phyloP scores from a whole-genome alignment of 169 alveolate species.

The Plasmodium coatneyi region DNA sequence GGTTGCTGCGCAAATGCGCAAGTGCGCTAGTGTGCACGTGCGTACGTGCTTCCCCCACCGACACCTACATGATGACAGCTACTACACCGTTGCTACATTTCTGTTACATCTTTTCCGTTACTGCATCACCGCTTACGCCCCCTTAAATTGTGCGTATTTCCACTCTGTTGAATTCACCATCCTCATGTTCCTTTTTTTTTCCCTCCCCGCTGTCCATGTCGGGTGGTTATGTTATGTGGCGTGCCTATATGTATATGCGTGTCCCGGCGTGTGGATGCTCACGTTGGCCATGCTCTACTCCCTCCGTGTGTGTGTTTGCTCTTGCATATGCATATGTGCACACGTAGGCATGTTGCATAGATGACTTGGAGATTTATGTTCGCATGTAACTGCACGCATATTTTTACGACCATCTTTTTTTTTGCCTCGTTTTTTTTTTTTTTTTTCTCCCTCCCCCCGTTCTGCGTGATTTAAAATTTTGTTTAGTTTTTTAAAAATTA shows the following conservation, averaged over 20 bases:
- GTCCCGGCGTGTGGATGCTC: not conserved
- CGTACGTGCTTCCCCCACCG: too few species aligned
- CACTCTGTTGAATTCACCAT: not conserved
- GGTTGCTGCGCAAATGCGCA: not conserved
- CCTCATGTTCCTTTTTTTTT: not conserved
- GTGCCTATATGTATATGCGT: not conserved
- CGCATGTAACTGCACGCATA: not conserved
- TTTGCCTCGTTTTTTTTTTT: not conserved
- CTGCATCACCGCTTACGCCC: not conserved
- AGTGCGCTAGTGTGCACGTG: too few species aligned
- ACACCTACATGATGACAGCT: not conserved
- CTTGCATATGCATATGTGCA: not conserved
- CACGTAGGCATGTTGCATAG: not conserved
- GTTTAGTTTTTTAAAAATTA: constrained; percentile 45
- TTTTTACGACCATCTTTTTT: not conserved
- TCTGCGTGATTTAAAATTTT: constrained; percentile 41
- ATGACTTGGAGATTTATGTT: not conserved
- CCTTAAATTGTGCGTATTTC: not conserved
- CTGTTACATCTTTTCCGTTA: not conserved
- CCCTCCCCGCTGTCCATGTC: not conserved
- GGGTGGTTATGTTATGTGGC: not conserved
- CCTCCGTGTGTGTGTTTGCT: not conserved
- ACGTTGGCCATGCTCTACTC: not conserved
- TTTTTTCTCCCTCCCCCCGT: not conserved
- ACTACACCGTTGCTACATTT: not conserved